Conservation (phyloP, 352 stramenopile genomes). For the Globisporangium cylindrosporum region DNA sequence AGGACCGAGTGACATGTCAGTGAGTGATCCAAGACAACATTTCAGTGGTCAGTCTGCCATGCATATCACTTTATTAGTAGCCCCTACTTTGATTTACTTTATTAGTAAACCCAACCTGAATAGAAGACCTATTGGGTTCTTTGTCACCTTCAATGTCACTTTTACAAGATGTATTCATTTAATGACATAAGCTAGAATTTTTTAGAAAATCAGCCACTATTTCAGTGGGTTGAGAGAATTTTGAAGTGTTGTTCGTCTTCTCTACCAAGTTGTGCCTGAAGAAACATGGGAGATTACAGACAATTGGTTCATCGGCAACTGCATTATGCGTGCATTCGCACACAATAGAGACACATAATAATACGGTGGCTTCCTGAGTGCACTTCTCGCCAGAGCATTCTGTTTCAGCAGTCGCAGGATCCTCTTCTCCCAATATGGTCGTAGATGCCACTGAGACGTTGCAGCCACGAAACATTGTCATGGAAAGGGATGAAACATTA, state of each 20-base stretch:
- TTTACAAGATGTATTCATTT: not conserved
- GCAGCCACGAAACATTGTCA: not conserved
- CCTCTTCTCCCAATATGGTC: not conserved
- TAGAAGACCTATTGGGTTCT: not conserved
- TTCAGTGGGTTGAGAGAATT: not conserved
- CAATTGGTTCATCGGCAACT: not conserved
- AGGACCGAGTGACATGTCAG: not conserved
- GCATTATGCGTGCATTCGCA: not conserved
- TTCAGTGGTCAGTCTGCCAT: not conserved
- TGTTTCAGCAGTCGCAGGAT: not conserved
- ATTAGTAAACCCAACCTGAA: not conserved
- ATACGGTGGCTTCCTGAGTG: not conserved
- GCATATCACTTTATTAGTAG: not conserved
- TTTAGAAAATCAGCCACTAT: not conserved
- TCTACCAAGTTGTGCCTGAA: too few relatives aligned
- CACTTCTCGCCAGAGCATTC: not conserved
- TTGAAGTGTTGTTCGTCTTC: too few relatives aligned
- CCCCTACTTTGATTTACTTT: not conserved
- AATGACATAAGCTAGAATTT: not conserved
- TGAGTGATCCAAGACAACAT: not conserved
- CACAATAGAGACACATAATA: not conserved
- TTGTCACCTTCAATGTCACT: not conserved
- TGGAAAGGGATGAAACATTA: not conserved
- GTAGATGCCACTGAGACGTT: not conserved
- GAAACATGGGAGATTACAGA: not conserved